A percentile compares a stretch with the other conserved stretches of the same genome.
Evolutionary conservation across 1,284 basidiomycete species (phyloP).

Genomic region (Bjerkandera adusta): DNA sequence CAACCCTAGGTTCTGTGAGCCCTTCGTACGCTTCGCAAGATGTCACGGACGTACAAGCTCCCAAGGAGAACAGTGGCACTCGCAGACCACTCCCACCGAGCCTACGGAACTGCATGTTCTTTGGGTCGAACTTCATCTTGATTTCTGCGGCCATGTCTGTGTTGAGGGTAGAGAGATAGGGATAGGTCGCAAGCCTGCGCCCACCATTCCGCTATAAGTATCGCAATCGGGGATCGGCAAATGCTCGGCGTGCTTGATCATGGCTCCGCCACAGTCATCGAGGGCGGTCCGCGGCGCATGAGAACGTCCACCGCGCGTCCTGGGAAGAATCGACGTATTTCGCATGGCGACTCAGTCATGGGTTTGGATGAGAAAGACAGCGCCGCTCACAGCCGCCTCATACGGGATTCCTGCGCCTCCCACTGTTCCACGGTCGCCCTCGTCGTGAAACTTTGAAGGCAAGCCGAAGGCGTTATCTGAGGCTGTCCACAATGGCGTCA

Average conservation of each 20-base stretch:
- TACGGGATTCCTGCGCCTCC: no score
- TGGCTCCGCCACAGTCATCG: no score
- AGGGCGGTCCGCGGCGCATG: no score
- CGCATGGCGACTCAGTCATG: background rate
- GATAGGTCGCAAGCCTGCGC: background rate
- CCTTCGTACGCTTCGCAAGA: background rate
- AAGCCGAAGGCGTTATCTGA: no score
- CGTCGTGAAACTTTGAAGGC: no score
- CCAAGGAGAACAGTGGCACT: conserved; percentile 77
- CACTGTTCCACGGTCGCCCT: no score
- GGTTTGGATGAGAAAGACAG: background rate
- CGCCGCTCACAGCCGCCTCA: no score
- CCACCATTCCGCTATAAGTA: background rate
- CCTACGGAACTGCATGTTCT: conserved; percentile 73
- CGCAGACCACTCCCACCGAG: conserved; percentile 73
- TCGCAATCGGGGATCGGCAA: background rate
- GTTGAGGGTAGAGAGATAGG: background rate
- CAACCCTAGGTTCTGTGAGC: conserved; percentile 37
- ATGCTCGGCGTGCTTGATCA: conserved; percentile 7
- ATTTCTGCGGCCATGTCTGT: background rate
- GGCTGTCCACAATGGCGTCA: no score
- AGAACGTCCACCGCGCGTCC: no score
- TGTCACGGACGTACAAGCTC: conserved; percentile 55
- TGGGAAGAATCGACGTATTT: no score
- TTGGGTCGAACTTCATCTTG: conserved; percentile 44